These are phyloP conservation scores for Poa pratensis DNA, from an alignment of 176 grass and related monocot species.

Conservation along the genomic window DNA sequence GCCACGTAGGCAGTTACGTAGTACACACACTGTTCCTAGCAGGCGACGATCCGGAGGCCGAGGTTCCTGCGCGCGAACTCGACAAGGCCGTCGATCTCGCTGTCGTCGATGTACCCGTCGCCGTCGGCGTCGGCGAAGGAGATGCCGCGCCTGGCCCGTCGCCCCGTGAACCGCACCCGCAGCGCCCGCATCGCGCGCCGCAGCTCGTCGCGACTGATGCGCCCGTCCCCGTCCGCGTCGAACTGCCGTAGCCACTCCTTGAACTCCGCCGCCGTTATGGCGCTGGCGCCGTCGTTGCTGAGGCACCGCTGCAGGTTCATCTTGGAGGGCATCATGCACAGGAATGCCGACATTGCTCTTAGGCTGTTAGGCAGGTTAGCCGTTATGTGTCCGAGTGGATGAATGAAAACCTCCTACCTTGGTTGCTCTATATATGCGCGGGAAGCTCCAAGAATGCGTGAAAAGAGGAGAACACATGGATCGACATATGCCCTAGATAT, in stretches of 20 bases:
- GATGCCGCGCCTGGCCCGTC: slow-evolving; percentile 72
- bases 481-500: neutral
- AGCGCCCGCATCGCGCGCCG: slow-evolving; percentile 68
- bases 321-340: neutral
- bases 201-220: slow-evolving; percentile 89
- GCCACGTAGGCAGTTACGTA: neutral
- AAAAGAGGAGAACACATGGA: neutral
- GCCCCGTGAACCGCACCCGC: slow-evolving; percentile 71
- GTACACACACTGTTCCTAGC: slow-evolving; percentile 15
- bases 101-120: slow-evolving; percentile 69
- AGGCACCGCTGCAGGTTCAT: neutral
- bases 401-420: neutral
- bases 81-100: slow-evolving; percentile 79
- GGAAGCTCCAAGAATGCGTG: neutral
- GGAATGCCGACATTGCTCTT: neutral
- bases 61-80: slow-evolving; percentile 76
- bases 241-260: slow-evolving; percentile 82
- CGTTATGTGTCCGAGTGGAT: slow-evolving; percentile 25
- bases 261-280: slow-evolving; percentile 88
- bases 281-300: slow-evolving; percentile 35
- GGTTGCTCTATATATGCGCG: slow-evolving; percentile 37
- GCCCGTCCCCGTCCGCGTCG: slow-evolving; percentile 70
- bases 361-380: neutral
- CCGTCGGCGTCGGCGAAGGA: slow-evolving; percentile 71
- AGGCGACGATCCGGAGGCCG: slow-evolving; percentile 76